Evolutionary conservation across 768 basidiomycete species (phyloP), one percentile per base, ranked within the genome.

Genomic region (Polyporus arcularius): DNA sequence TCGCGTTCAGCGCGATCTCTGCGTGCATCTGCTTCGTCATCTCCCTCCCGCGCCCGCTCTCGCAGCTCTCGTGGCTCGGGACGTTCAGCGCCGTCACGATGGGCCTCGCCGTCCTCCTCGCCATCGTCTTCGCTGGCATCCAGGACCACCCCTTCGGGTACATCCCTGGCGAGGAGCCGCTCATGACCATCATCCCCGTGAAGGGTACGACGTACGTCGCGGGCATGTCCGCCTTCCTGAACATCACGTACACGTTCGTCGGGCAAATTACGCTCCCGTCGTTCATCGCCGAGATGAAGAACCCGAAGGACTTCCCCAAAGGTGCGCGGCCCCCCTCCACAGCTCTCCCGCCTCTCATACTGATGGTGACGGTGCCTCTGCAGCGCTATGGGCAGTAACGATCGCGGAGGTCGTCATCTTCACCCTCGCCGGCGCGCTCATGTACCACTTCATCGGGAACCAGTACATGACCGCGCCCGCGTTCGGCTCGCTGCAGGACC

Each of bases 231-330:
- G 79, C 77, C 5, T 80, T 80, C 65, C 68, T 80, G 47, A 81
- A 81, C 67, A 81, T 81, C 43, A 75, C 72, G 9, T 80, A 79
- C 60, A 80, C 79, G 8, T 72, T 79, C 32, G 74, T 79, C 30
- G 80, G 79, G 6, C 80, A 81, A 61, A 78, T 78, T 39, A 77
- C 76, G 0, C 63, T 80, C 7, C 80, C 80, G 18, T 78, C 78
- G 32, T 79, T 80, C 63, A 80, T 79, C 56, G 78, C 79, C 4
- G 79, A 80, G 59, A 80, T 80, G 79, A 75, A 77, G 64, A 74
- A 81, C 32, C 79, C 79, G 4, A 76, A 72, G 51, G 78, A 80
- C 58, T 80, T 81, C 65, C 78, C 78, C 0, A 79, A 79, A 69
- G 76, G 76, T 74, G 49, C 43, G 63, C 30, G 7, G 16, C 45